These are phyloP conservation scores for Pyricularia sp. DNA, from an alignment of 2,329 filamentous ascomycete genomes.

Conservation along the genomic window DNA sequence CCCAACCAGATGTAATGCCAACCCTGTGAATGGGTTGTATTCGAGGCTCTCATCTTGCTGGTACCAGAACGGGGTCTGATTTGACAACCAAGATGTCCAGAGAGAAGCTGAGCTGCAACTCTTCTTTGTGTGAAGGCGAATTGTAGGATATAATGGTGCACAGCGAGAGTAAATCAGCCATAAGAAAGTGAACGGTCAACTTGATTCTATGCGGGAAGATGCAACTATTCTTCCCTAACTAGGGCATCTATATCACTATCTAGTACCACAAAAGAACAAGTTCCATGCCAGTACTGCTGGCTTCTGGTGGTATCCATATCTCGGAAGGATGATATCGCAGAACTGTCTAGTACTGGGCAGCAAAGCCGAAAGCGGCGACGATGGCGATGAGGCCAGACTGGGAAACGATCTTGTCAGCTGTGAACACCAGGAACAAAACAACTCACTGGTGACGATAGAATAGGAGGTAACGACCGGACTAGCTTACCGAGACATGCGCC, in stretches of 20 bases:
- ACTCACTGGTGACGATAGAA: background rate
- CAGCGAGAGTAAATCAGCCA: no score
- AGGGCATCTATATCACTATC: background rate
- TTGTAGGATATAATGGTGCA: no score
- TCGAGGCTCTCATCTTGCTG: no score
- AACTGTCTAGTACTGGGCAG: background rate
- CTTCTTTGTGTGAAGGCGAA: no score
- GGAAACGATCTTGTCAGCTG: background rate
- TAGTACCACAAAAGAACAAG: background rate
- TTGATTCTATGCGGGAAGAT: background rate
- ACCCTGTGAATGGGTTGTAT: no score
- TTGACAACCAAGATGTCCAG: no score
- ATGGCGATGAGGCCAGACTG: slow-evolving; percentile 2
- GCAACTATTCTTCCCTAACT: background rate
- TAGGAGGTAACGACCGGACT: background rate
- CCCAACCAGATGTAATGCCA: no score
- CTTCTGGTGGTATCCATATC: background rate
- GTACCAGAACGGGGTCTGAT: no score
- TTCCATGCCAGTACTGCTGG: background rate
- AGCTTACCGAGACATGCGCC: background rate
- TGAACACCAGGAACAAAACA: background rate
- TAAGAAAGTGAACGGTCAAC: no score
- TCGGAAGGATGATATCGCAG: background rate
- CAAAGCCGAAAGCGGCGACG: background rate
- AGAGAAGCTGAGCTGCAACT: no score